phyloP scores from a whole-genome alignment of 345 rosid genomes.

The Brassica nigra region DNA sequence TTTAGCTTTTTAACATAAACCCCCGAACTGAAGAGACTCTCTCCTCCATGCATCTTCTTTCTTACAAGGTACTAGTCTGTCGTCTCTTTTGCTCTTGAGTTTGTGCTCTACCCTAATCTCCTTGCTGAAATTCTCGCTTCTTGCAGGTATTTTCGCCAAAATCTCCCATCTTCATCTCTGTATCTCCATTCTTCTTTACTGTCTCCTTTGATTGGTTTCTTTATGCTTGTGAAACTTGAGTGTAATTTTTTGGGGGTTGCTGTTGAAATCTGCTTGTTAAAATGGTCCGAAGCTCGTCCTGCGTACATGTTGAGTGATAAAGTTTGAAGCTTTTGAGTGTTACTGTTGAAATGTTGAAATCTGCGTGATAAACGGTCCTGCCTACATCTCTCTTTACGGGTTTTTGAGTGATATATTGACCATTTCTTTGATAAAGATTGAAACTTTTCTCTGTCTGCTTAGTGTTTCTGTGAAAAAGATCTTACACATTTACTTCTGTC shows the following conservation, averaged over 20 bases:
- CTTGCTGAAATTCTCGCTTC: background rate
- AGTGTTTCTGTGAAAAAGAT: no score
- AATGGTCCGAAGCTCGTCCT: background rate
- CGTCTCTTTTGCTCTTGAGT: background rate
- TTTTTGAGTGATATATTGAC: background rate
- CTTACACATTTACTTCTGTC: no score
- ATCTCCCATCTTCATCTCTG: background rate
- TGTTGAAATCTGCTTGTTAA: background rate
- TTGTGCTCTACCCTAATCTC: background rate
- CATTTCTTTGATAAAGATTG: background rate
- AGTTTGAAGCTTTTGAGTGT: background rate
- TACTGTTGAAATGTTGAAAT: no score
- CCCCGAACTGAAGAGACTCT: background rate
- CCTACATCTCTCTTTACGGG: no score
- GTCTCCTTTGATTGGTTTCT: background rate
- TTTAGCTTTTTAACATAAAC: background rate
- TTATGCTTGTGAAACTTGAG: background rate
- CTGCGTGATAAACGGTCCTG: no score
- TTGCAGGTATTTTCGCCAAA: background rate
- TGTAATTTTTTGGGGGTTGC: background rate
- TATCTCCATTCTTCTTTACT: background rate
- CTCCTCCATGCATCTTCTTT: background rate
- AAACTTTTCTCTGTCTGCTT: background rate
- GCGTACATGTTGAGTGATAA: background rate
- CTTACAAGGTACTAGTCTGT: background rate